Evolutionary conservation across 352 stramenopile species (phyloP).

Genomic region (Pythium pectinolyticum): DNA sequence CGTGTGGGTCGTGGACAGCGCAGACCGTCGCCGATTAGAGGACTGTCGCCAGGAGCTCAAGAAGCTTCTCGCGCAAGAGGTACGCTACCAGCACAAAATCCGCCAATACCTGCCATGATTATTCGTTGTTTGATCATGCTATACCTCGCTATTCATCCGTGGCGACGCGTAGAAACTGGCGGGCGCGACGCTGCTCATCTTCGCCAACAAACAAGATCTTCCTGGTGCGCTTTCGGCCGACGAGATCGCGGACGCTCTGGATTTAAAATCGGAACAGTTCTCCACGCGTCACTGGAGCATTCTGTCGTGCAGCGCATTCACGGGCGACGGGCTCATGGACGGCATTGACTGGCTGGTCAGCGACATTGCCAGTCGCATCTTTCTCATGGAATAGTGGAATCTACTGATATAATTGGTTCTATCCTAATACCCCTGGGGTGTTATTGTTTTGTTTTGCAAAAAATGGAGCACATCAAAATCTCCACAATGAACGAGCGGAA

Average conservation of each 20-base stretch:
- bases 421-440: slow-evolving; percentile 2
- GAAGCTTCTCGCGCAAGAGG: slow-evolving; percentile 87
- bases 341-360: slow-evolving; percentile 98
- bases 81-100: slow-evolving; percentile 24
- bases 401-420: slow-evolving; percentile 18
- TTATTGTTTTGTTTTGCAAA: neutral
- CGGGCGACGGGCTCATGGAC: slow-evolving; percentile 93
- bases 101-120: too few species aligned
- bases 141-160: neutral
- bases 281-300: slow-evolving; percentile 87
- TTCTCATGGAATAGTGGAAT: slow-evolving; percentile 84
- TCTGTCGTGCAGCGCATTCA: slow-evolving; percentile 97
- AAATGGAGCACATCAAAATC: neutral
- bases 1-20: slow-evolving; percentile 98
- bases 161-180: slow-evolving; percentile 89
- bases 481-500: slow-evolving; percentile 51
- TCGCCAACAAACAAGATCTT: slow-evolving; percentile 99
- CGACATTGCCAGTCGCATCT: slow-evolving; percentile 96
- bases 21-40: slow-evolving; percentile 92
- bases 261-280: slow-evolving; percentile 80
- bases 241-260: slow-evolving; percentile 91
- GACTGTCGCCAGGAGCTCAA: slow-evolving; percentile 92
- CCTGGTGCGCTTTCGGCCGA: slow-evolving; percentile 85
- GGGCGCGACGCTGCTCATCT: slow-evolving; percentile 98
- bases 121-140: too few species aligned